Evolutionary conservation across 768 basidiomycete genomes (phyloP), one percentile per base, ranked within the genome.

Genomic region (Mycena kentingensis): DNA sequence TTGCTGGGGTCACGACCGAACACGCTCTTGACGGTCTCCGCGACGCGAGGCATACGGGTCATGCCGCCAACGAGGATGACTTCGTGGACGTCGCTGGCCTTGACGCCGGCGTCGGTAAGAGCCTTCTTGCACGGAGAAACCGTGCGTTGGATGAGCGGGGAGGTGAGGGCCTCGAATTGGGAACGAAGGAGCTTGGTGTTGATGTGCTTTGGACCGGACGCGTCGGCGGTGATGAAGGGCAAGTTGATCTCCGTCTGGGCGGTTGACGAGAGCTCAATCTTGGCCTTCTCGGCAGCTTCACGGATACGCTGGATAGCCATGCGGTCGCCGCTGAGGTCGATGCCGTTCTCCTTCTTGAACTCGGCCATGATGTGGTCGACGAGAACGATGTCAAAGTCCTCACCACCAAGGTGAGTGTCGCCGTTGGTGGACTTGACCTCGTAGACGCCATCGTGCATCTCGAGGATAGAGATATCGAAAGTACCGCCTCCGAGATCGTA

Each of bases 371-470:
- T 80, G 73, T 90, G 74, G 59, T 95, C 83, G 57, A 98, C 87
- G 36, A 98, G 83, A 32, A 84, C 73, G 51, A 96, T 86, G 66
- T 98, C 97, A 67, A 98, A 98, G 72, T 98, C 97, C 74, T 99
- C 97, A 67, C 81, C 81, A 61, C 93, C 97, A 52, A 99, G 84
- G 69, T 99, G 97, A 15, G 97, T 98, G 72, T 99, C 96, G 68
- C 97, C 97, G 67, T 98, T 98, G 49, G 97, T 99, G 1, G 97
- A 98, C 78, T 98, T 99, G 68, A 99, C 97, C 73, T 98, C 97
- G 71, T 98, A 99, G 10, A 99, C 95, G 63, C 96, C 97, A 73
- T 97, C 95, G 73, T 98, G 93, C 93, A 98, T 98, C 76, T 98
- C 95, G 50, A 99, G 79, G 61, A 99, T 95, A 25, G 97, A 99